Conservation (phyloP, 1,284 basidiomycete genomes). For the Irpex sp. region DNA sequence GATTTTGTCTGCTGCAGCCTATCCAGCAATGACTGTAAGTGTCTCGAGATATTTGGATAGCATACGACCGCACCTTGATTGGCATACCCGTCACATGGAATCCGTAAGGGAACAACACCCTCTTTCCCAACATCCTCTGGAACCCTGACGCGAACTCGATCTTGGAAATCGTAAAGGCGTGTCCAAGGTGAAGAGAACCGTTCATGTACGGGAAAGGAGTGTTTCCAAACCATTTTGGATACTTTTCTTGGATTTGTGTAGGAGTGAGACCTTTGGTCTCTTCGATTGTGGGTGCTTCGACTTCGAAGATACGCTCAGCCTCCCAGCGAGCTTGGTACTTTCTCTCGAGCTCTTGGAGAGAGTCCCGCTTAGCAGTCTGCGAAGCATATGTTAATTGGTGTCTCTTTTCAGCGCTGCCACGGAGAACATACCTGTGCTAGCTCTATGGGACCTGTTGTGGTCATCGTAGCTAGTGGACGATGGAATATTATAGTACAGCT, state of each 20-base stretch:
- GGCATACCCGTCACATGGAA: slow-evolving; percentile 99
- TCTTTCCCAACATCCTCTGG: slow-evolving; percentile 93
- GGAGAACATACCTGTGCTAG: slow-evolving; percentile 27
- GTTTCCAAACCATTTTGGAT: slow-evolving; percentile 97
- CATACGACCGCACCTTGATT: slow-evolving; percentile 75
- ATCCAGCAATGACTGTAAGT: neutral
- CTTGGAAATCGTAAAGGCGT: slow-evolving; percentile 98
- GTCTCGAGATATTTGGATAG: neutral
- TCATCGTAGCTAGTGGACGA: slow-evolving; percentile 9
- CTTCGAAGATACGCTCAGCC: slow-evolving; percentile 73
- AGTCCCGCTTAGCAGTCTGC: slow-evolving; percentile 93
- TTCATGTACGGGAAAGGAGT: slow-evolving; percentile 99
- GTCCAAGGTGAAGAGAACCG: slow-evolving; percentile 94
- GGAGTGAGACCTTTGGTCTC: slow-evolving; percentile 62
- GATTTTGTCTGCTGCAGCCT: slow-evolving; percentile 96
- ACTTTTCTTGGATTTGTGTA: slow-evolving; percentile 64
- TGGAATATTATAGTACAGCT: slow-evolving; percentile 12
- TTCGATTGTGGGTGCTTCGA: slow-evolving; percentile 72
- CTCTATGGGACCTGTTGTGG: slow-evolving; percentile 28
- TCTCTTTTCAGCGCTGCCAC: neutral
- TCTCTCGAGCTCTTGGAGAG: slow-evolving; percentile 79
- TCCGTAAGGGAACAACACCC: slow-evolving; percentile 92
- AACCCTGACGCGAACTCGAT: slow-evolving; percentile 97
- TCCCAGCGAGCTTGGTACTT: slow-evolving; percentile 84
- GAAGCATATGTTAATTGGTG: neutral